Percentiles rank a stretch among this genome's conserved stretches.
Evolutionary conservation across 2,329 filamentous ascomycete genomes (phyloP).

Genomic region (Blastomyces emzantsi): DNA sequence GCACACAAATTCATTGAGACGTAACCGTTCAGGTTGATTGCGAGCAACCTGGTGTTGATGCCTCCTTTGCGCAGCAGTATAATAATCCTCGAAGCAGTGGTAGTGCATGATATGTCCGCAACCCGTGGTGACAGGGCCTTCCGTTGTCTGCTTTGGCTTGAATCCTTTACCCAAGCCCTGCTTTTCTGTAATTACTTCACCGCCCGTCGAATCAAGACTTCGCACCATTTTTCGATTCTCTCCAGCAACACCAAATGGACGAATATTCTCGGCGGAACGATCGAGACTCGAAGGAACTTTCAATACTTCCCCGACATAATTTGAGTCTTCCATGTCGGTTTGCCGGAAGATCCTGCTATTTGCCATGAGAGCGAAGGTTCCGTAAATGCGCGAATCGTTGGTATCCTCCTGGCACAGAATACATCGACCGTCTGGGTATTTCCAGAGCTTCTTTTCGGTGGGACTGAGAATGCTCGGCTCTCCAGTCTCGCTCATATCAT

Average conservation of each 20-base stretch:
- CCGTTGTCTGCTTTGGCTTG: conserved; percentile 54
- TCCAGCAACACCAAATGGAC: conserved; percentile 83
- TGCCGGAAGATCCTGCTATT: conserved; percentile 80
- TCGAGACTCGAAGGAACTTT: conserved; percentile 75
- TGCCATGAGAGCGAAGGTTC: conserved; percentile 82
- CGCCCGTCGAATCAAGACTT: conserved; percentile 65
- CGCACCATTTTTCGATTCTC: conserved; percentile 72
- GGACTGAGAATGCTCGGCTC: conserved; percentile 41
- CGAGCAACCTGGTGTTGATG: conserved; percentile 90
- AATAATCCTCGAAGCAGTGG: conserved; percentile 86
- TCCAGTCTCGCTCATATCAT: conserved; percentile 60
- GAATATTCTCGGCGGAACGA: conserved; percentile 67
- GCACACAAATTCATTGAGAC: conserved; percentile 83
- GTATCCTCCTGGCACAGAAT: conserved; percentile 96
- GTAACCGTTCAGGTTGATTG: conserved; percentile 77
- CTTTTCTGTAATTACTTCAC: conserved; percentile 61
- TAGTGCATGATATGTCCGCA: conserved; percentile 99
- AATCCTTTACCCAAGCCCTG: conserved; percentile 88
- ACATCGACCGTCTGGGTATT: conserved; percentile 86
- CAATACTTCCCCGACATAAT: conserved; percentile 75
- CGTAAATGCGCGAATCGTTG: conserved; percentile 78
- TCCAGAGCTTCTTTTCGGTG: conserved; percentile 67
- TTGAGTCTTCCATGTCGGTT: conserved; percentile 70
- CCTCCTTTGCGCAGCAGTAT: conserved; percentile 69
- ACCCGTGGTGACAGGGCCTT: conserved; percentile 76